Evolutionary conservation across 192 early-diverging fungal genomes (phyloP).

Genomic region (Tieghemiomyces parasiticus): DNA sequence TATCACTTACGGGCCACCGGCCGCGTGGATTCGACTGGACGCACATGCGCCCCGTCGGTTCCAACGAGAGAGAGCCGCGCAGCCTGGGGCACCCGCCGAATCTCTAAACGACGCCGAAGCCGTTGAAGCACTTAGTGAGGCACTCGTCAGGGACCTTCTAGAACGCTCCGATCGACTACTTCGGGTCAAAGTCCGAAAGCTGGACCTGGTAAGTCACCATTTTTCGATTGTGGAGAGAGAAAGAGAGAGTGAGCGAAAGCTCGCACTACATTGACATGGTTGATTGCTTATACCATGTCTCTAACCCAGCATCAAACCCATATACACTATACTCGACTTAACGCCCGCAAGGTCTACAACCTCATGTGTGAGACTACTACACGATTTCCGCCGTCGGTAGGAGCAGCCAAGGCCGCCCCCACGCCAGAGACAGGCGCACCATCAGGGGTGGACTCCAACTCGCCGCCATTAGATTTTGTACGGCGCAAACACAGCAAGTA

Average conservation of each 20-base stretch:
- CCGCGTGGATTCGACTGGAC: background rate
- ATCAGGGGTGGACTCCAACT: background rate
- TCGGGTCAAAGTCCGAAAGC: background rate
- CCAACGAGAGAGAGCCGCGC: background rate
- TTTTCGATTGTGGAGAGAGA: background rate
- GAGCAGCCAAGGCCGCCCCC: background rate
- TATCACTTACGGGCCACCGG: background rate
- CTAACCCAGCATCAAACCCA: background rate
- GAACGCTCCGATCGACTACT: background rate
- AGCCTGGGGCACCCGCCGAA: background rate
- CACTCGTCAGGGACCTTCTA: background rate
- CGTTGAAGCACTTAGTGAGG: background rate
- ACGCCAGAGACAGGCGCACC: background rate
- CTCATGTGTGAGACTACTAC: background rate
- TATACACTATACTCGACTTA: background rate
- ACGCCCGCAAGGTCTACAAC: background rate
- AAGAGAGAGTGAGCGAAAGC: background rate
- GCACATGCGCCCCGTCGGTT: background rate
- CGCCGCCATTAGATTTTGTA: background rate
- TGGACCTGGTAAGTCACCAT: background rate
- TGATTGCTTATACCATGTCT: background rate
- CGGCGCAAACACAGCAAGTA: conserved; percentile 5
- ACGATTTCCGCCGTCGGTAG: background rate
- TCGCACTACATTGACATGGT: background rate
- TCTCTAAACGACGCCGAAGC: background rate